Evolutionary conservation across 2,329 filamentous ascomycete genomes (phyloP).

Genomic region (Alternaria sp.): DNA sequence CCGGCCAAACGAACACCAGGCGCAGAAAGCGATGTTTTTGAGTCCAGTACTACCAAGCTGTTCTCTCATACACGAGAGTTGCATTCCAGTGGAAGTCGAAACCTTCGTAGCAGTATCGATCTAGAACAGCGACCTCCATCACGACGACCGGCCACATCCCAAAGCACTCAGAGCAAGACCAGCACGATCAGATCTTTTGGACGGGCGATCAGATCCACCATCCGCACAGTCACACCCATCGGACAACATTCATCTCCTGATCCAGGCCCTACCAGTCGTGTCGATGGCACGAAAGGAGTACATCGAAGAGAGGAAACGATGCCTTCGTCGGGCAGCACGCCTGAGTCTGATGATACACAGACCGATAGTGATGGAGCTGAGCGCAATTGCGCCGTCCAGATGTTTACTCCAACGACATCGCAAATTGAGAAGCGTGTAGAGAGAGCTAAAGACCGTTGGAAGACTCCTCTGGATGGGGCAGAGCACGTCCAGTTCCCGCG

Average conservation of each 20-base stretch:
- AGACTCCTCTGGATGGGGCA: slow-evolving; percentile 47
- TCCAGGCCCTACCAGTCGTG: slow-evolving; percentile 10
- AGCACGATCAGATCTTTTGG: slow-evolving; percentile 37
- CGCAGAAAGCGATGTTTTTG: slow-evolving; percentile 36
- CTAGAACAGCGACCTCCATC: slow-evolving; percentile 17
- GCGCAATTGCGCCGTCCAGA: neutral
- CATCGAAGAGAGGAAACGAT: slow-evolving; percentile 8
- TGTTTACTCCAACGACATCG: slow-evolving; percentile 43
- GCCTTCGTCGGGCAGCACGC: slow-evolving; percentile 8
- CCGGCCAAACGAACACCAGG: slow-evolving; percentile 16
- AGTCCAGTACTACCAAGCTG: slow-evolving; percentile 27
- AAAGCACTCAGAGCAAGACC: slow-evolving; percentile 28
- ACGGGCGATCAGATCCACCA: slow-evolving; percentile 42
- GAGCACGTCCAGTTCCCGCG: slow-evolving; percentile 35
- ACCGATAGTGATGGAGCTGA: neutral
- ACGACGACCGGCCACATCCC: slow-evolving; percentile 14
- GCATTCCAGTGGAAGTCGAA: slow-evolving; percentile 21
- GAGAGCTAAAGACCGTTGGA: slow-evolving; percentile 51
- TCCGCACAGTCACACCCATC: slow-evolving; percentile 46
- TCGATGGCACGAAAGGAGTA: slow-evolving; percentile 11
- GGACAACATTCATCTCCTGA: slow-evolving; percentile 17
- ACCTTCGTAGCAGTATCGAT: slow-evolving; percentile 6
- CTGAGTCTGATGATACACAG: slow-evolving; percentile 1
- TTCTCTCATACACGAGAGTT: slow-evolving; percentile 13
- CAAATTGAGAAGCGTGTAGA: slow-evolving; percentile 49